phyloP scores from a whole-genome alignment of 75 land plant species.

The Pinus tabuliformis region DNA sequence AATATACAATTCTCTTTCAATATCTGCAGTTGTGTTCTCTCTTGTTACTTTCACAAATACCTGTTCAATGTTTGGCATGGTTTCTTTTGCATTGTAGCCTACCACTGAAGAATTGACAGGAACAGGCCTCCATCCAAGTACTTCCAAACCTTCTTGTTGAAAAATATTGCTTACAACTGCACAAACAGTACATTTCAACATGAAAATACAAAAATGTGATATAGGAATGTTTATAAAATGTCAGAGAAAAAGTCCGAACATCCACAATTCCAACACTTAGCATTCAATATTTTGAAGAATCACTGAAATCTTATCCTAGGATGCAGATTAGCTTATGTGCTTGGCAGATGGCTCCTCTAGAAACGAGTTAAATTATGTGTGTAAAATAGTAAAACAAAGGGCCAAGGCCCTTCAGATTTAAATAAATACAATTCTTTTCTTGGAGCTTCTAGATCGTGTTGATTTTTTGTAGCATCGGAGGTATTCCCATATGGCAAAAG shows the following conservation, averaged over 20 bases:
- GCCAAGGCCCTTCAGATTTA: too few species aligned
- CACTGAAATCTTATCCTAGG: too few species aligned
- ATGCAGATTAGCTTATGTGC: too few species aligned
- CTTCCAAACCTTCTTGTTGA: constrained; percentile 82
- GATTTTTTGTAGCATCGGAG: too few species aligned
- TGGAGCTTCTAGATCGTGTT: too few species aligned
- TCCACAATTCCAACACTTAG: too few species aligned
- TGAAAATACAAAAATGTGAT: not conserved
- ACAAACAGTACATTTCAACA: constrained; percentile 8
- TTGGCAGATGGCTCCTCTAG: too few species aligned
- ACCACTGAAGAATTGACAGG: constrained; percentile 83
- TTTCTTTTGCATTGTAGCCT: constrained; percentile 81
- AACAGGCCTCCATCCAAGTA: constrained; percentile 94
- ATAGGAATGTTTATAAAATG: not conserved
- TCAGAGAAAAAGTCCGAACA: not conserved
- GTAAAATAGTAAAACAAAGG: too few species aligned
- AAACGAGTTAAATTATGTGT: too few species aligned
- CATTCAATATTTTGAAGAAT: too few species aligned
- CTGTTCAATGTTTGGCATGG: constrained; percentile 91
- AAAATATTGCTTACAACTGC: constrained; percentile 74
- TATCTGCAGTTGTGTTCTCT: constrained; percentile 78
- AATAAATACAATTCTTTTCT: too few species aligned
- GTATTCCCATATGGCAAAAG: too few species aligned
- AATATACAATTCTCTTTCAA: constrained; percentile 94
- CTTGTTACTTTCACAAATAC: constrained; percentile 77